Percentiles rank a stretch among this genome's conserved stretches.
These are phyloP conservation scores for Parachaetomium inaequale DNA, from an alignment of 495 filamentous ascomycete species.

Conservation along the genomic window DNA sequence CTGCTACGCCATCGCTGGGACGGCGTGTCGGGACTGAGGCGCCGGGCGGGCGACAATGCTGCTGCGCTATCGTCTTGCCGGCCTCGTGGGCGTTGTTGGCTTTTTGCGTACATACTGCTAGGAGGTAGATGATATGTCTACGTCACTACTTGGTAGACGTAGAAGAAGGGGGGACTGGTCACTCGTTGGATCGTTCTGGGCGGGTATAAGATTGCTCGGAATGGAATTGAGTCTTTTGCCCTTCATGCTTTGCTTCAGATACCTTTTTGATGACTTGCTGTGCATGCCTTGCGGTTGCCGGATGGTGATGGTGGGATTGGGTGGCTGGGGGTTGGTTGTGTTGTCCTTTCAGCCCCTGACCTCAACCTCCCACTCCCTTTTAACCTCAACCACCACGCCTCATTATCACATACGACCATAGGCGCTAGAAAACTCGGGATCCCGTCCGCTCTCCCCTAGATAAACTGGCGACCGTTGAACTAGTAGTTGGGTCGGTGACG, in stretches of 20 bases:
- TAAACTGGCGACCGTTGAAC: conserved; percentile 27
- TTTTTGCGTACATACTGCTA: conserved; percentile 10
- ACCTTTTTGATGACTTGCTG: too few species aligned
- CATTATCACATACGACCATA: conserved; percentile 19
- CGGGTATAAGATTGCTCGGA: background rate
- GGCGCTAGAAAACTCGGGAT: conserved; percentile 35
- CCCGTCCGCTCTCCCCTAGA: conserved; percentile 52
- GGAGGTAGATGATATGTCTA: background rate
- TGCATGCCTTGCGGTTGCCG: too few species aligned
- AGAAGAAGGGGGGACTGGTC: background rate
- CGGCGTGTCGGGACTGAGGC: conserved; percentile 52
- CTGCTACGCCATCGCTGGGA: conserved; percentile 58
- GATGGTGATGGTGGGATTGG: too few species aligned
- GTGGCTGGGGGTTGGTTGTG: too few species aligned
- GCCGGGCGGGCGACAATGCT: conserved; percentile 50
- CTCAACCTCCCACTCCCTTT: too few species aligned
- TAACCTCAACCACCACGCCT: too few species aligned
- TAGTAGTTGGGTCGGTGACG: conserved; percentile 47
- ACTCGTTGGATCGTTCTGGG: background rate
- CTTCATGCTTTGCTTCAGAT: background rate
- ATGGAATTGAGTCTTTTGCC: conserved; percentile 4
- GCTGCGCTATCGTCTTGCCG: conserved; percentile 50
- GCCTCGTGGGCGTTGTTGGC: conserved; percentile 50
- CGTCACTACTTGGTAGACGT: background rate
- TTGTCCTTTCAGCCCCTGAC: too few species aligned